Evolutionary conservation across 208 protist species (phyloP).

Genomic region (Wallacemonas sp.): DNA sequence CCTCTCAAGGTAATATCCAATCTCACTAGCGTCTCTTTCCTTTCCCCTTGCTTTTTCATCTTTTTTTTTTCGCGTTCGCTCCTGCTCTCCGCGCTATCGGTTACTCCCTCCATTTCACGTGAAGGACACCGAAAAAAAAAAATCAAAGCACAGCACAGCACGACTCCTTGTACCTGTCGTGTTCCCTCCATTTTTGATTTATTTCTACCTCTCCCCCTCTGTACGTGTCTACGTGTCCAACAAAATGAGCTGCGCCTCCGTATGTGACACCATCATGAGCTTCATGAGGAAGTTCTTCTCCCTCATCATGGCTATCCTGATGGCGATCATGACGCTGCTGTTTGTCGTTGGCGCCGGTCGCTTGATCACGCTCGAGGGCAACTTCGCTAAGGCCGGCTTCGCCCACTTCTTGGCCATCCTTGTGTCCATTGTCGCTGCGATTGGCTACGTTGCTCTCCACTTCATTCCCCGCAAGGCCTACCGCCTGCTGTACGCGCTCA

Average conservation of each 20-base stretch:
- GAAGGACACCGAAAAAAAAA: too few relatives aligned
- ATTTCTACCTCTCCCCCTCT: slow-evolving; percentile 12
- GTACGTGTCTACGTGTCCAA: background rate
- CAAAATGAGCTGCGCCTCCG: slow-evolving; percentile 31
- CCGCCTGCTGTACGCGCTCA: slow-evolving; percentile 79
- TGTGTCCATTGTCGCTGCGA: slow-evolving; percentile 46
- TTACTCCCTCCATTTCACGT: too few relatives aligned
- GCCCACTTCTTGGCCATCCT: slow-evolving; percentile 78
- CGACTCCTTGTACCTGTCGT: too few relatives aligned
- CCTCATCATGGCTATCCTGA: slow-evolving; percentile 65
- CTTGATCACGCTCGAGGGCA: slow-evolving; percentile 52
- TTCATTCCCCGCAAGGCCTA: slow-evolving; percentile 81
- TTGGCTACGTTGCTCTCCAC: slow-evolving; percentile 74
- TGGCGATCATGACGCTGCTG: slow-evolving; percentile 60
- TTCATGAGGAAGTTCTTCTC: slow-evolving; percentile 84
- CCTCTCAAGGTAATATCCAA: too few relatives aligned
- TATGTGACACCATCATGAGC: slow-evolving; percentile 38
- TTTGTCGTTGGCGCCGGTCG: slow-evolving; percentile 64
- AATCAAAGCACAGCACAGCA: too few relatives aligned
- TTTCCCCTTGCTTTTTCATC: too few relatives aligned
- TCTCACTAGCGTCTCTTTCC: too few relatives aligned
- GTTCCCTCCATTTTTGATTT: slow-evolving; percentile 18
- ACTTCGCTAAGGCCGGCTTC: slow-evolving; percentile 60
- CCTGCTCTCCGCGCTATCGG: too few relatives aligned
- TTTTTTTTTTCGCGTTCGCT: too few relatives aligned